Conservation (phyloP, 2,329 filamentous ascomycete genomes). For the Aspergillus cejpii region DNA sequence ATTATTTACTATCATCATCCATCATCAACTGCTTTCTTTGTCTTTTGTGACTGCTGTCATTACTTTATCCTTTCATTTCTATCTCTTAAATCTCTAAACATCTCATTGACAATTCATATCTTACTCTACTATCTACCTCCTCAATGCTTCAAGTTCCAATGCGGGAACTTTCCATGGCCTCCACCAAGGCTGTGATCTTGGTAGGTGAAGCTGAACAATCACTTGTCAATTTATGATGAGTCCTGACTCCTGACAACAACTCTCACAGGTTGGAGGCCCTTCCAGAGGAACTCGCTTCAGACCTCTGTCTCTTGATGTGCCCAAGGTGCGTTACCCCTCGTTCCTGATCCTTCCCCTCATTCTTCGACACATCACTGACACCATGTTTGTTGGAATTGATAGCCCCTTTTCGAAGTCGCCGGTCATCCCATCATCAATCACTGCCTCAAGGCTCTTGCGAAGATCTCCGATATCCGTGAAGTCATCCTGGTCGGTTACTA, state of each 20-base stretch:
- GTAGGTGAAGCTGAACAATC: constrained; percentile 47
- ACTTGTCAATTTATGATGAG: constrained; percentile 6
- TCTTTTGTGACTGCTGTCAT: neutral
- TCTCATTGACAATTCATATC: constrained; percentile 1
- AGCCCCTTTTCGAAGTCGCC: constrained; percentile 97
- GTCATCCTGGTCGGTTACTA: constrained; percentile 99
- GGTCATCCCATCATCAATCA: constrained; percentile 98
- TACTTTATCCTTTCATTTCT: too few relatives aligned
- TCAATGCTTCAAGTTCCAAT: constrained; percentile 44
- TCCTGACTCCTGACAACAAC: constrained; percentile 24
- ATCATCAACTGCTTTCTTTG: neutral
- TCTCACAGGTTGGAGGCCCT: constrained; percentile 76
- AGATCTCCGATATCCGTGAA: constrained; percentile 86
- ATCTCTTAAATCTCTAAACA: too few relatives aligned
- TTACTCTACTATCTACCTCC: constrained; percentile 12
- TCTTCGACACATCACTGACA: neutral
- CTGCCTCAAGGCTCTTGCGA: constrained; percentile 84
- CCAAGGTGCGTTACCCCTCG: constrained; percentile 60
- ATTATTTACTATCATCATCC: neutral
- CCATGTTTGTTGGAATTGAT: constrained; percentile 6
- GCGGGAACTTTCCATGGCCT: constrained; percentile 45
- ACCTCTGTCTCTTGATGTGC: constrained; percentile 88
- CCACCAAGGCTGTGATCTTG: constrained; percentile 91
- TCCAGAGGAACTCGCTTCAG: constrained; percentile 93
- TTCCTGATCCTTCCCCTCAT: constrained; percentile 15